Base-by-base conservation (phyloP, 163 green algal species). In the Volvox carteri region DNA sequence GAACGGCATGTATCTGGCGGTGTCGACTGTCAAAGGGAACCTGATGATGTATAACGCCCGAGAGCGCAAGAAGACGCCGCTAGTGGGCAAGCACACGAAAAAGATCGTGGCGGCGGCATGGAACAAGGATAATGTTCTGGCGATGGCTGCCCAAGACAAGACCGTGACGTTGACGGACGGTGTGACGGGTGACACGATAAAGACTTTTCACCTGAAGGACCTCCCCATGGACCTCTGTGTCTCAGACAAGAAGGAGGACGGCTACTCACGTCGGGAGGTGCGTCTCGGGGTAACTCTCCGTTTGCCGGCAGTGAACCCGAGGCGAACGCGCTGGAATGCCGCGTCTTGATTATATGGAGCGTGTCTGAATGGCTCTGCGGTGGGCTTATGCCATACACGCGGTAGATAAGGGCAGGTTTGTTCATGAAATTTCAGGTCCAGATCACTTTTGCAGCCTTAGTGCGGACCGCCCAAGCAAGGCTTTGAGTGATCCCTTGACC, bases 11-110 rank as follows among this genome's bases (percentile, higher is more conserved):
- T 93, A 95, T 33, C 93, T 98, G 37, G 93, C 94, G 8, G 86
- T 95, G 19, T 94, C 93, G 30, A 97, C 95, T 12, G 91, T 78
- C 76, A 97, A 98, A 83, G 95, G 95, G 78, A 97, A 96, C 86
- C 85, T 98, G 72, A 87, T 97, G 81, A 92, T 98, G 46, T 98
- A 96, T 92, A 93, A 96, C 86, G 88, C 92, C 33, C 86, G 73
- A 9, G 85, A 94, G 72, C 84, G 84, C 33, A 94, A 94, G 77
- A 95, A 94, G 78, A 92, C 91, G 14, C 92, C 94, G 2, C 92
- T 96, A 41, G 92, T 96, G 48, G 95, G 94, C 60, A 96, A 96
- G 90, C 95, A 98, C 92, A 96, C 93, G 25, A 93, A 93, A 41
- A 88, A 91, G 79, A 93, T 98, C 21, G 86, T 87, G 18, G 93